Percentiles rank a stretch among this genome's conserved stretches.
These are phyloP conservation scores for Penicillium olsonii DNA, from an alignment of 2,329 filamentous ascomycete species.

Conservation along the genomic window DNA sequence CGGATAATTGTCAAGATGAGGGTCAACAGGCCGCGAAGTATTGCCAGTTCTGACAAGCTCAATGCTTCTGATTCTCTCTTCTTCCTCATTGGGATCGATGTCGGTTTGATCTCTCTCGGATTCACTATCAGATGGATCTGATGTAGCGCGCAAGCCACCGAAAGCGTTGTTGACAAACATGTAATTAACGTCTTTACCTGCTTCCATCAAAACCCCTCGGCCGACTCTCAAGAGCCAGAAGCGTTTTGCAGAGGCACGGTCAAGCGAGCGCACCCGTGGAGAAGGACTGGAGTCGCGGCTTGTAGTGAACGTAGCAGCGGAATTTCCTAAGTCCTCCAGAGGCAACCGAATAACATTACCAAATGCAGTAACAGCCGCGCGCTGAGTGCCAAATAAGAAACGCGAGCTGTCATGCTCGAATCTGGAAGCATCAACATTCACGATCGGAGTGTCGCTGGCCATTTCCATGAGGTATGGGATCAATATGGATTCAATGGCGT, in stretches of 20 bases:
- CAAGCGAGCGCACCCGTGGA: conserved; percentile 33
- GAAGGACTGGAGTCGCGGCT: conserved; percentile 19
- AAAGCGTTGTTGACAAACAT: conserved; percentile 61
- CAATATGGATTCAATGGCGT: conserved; percentile 58
- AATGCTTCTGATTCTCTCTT: conserved; percentile 44
- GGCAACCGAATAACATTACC: conserved; percentile 54
- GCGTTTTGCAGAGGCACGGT: conserved; percentile 35
- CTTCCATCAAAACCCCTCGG: conserved; percentile 60
- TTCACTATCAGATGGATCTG: conserved; percentile 36
- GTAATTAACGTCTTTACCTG: conserved; percentile 58
- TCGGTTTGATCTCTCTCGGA: conserved; percentile 52
- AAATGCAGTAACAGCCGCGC: conserved; percentile 59
- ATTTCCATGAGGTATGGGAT: conserved; percentile 61
- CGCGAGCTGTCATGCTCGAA: conserved; percentile 59
- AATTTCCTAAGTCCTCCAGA: conserved; percentile 52
- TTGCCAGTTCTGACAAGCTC: conserved; percentile 24
- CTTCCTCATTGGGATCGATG: conserved; percentile 49
- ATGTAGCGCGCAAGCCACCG: conserved; percentile 56
- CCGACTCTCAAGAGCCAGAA: conserved; percentile 65
- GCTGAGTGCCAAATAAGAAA: conserved; percentile 55
- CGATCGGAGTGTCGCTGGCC: conserved; percentile 52
- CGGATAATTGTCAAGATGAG: not conserved
- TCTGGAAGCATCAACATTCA: conserved; percentile 59
- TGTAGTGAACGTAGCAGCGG: conserved; percentile 32
- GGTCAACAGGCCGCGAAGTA: not conserved